A percentile compares a stretch with the other conserved stretches of the same genome.
Conservation (phyloP, 441 rosid genomes). For the Populus hybrid region DNA sequence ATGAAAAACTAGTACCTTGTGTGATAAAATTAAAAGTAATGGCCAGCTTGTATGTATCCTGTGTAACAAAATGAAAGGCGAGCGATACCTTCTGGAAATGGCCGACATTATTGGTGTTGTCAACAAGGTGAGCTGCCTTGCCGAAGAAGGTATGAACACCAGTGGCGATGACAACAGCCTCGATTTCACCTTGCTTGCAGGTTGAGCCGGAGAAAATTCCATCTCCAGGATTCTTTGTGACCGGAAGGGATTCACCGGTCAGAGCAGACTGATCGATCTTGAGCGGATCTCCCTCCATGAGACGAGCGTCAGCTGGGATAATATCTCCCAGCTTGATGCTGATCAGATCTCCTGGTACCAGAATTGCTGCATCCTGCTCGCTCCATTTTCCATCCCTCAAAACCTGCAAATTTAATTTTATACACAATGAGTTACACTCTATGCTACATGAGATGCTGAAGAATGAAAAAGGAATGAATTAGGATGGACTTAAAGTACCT, state of each 20-base stretch:
- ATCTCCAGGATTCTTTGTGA: constrained; percentile 62
- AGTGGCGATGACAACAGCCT: constrained; percentile 89
- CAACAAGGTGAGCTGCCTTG: constrained; percentile 95
- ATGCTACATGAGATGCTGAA: neutral
- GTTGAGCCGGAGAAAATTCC: constrained; percentile 86
- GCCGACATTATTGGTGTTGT: constrained; percentile 85
- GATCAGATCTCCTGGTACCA: constrained; percentile 89
- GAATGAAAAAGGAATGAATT: neutral
- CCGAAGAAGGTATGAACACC: constrained; percentile 97
- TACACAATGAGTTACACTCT: neutral
- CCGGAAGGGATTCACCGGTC: too few species aligned
- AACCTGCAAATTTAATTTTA: constrained; percentile 36
- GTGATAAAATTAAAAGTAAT: neutral
- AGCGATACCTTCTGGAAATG: constrained; percentile 82
- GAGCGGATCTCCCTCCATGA: constrained; percentile 84
- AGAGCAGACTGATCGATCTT: constrained; percentile 88
- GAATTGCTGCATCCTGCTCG: constrained; percentile 73
- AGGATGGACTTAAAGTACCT: constrained; percentile 33
- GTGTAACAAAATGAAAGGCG: neutral
- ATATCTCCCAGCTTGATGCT: constrained; percentile 92
- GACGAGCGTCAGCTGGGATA: constrained; percentile 91
- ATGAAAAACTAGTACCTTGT: neutral
- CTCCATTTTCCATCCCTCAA: constrained; percentile 85
- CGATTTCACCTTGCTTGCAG: constrained; percentile 95
- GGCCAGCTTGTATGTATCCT: neutral